Base-by-base conservation (phyloP, 495 filamentous ascomycete species). In the Aspergillus haitiensis region DNA sequence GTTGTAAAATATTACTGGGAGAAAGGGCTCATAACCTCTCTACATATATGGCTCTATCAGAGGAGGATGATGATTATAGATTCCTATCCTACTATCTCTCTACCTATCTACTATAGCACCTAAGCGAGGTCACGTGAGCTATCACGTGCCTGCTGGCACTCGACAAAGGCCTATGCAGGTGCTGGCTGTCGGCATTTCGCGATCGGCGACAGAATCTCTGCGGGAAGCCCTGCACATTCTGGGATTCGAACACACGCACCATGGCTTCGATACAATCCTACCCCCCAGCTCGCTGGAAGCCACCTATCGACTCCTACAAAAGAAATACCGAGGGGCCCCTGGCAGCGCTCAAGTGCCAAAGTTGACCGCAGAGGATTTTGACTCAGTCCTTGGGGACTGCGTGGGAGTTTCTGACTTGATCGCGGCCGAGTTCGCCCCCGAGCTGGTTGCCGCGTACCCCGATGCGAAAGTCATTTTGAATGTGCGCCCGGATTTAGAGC, bases 391-490 rank as follows among this genome's bases (percentile, higher is more conserved):
- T 13, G 75, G 77, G 7, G 63, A 80, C 56, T 67, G 66, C 61
- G 71, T 78, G 51, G 84, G 79, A 7, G 78, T 86, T 9, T 80
- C 75, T 64, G 84, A 87, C 66, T 75, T 76, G 55, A 77, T 81
- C 7, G 78, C 78, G 15, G 74, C 75, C n/a, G 71, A 75, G 16
- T 82, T 86, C 63, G 78, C 77, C 32, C 70, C 76, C 40, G 83
- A 86, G 56, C 71, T 86, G 4, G 49, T 64, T 1, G 21, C 16
- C 7, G 55, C 59, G 0, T 65, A 65, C 50, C 59, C 63, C 0
- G 76, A 86, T 12, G 82, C 83, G 33, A 84, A 82, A 59, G 77
- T 85, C 27, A 71, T 86, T 36, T 68, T 86, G 11, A 81, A 78
- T 3, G 74, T 67, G 0, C 76, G 83, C 33, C 0, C 5, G 11